Conservation (phyloP, 2,329 filamentous ascomycete genomes). For the Grosmannia huntii region DNA sequence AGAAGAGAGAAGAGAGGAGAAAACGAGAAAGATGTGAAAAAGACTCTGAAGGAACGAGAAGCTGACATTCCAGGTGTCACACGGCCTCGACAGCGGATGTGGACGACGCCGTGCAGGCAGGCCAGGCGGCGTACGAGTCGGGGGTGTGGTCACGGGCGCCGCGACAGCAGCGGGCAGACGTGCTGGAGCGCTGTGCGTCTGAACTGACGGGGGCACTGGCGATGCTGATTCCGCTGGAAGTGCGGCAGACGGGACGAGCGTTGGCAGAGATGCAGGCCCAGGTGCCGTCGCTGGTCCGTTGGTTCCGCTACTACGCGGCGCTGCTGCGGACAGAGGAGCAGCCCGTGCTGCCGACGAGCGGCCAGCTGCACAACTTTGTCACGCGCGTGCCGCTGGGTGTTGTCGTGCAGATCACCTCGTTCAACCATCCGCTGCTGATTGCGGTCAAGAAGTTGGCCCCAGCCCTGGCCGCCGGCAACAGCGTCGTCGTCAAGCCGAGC, state of each 20-base stretch:
- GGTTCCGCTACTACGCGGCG: constrained; percentile 61
- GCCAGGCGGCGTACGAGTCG: constrained; percentile 32
- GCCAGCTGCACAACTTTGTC: constrained; percentile 44
- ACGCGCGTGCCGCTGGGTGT: constrained; percentile 44
- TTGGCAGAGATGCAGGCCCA: constrained; percentile 60
- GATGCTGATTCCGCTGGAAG: constrained; percentile 48
- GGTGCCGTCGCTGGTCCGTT: constrained; percentile 50
- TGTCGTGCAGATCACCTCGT: constrained; percentile 42
- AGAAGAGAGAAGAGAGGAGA: too few species aligned
- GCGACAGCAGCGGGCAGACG: constrained; percentile 44
- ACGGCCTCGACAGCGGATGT: constrained; percentile 33
- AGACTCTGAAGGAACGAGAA: too few species aligned
- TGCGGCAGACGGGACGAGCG: constrained; percentile 54
- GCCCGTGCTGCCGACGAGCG: constrained; percentile 50
- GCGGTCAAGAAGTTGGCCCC: constrained; percentile 48
- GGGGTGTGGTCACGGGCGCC: constrained; percentile 45
- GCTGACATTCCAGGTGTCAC: constrained; percentile 27
- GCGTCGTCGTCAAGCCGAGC: constrained; percentile 47
- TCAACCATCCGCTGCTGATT: constrained; percentile 46
- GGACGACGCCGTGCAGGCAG: constrained; percentile 24
- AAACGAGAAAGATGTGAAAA: too few species aligned
- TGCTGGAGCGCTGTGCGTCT: constrained; percentile 45
- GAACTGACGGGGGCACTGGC: constrained; percentile 40
- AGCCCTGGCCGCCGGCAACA: constrained; percentile 46
- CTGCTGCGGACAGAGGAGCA: constrained; percentile 55